These are phyloP conservation scores for Vaccinium darrowii DNA, from an alignment of 148 eudicot genomes.

Conservation along the genomic window DNA sequence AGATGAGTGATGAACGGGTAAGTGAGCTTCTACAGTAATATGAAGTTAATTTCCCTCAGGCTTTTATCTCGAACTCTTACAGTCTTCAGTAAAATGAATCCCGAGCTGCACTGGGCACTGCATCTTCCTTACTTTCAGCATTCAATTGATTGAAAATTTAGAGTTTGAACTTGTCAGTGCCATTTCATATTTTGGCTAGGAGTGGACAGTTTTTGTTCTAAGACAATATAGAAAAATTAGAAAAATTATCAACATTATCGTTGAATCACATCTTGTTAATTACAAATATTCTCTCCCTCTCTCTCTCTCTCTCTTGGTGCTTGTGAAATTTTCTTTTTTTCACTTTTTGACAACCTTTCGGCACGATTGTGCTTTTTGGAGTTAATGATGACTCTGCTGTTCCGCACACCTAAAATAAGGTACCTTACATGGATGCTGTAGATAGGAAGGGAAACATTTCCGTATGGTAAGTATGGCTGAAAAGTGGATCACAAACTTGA, in stretches of 20 bases:
- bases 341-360: neutral
- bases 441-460: neutral
- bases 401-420: neutral
- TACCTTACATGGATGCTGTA: neutral
- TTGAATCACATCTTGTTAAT: neutral
- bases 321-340: neutral
- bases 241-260: neutral
- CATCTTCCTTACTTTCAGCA: neutral
- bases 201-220: neutral
- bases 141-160: neutral
- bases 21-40: constrained; percentile 14
- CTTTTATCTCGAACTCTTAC: neutral
- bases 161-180: neutral
- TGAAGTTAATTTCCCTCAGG: neutral
- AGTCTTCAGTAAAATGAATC: neutral
- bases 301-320: neutral
- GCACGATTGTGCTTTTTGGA: neutral
- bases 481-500: neutral
- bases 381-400: neutral
- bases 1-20: constrained; percentile 45
- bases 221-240: neutral
- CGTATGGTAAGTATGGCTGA: neutral
- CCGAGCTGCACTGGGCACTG: neutral
- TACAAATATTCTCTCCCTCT: neutral
- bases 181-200: neutral